Evolutionary conservation across 352 stramenopile species (phyloP).

Genomic region (Lagenidium sp.): DNA sequence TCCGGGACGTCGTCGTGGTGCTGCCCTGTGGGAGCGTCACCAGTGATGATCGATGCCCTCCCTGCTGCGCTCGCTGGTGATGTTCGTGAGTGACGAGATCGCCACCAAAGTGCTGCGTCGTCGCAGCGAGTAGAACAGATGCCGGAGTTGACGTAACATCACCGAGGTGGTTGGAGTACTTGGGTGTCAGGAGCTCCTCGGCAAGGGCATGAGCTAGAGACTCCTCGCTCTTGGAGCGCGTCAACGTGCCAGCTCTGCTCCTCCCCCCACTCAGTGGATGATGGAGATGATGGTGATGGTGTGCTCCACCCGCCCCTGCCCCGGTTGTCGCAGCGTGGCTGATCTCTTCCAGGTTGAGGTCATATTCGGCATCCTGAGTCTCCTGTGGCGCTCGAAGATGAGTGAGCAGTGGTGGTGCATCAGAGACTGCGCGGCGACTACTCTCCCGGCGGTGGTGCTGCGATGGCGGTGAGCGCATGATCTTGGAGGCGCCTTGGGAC

Average conservation of each 20-base stretch:
- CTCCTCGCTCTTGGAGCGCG: conserved; percentile 66
- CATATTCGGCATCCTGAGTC: conserved; percentile 59
- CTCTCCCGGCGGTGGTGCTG: not conserved
- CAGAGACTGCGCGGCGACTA: conserved; percentile 14
- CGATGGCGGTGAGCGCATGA: conserved; percentile 6
- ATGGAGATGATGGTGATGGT: conserved; percentile 11
- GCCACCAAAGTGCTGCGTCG: conserved; percentile 79
- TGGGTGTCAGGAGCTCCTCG: conserved; percentile 22
- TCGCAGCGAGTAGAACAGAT: conserved; percentile 66
- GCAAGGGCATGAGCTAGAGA: conserved; percentile 22
- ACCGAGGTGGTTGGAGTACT: conserved; percentile 68
- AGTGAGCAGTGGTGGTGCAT: conserved; percentile 19
- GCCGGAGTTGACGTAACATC: conserved; percentile 35
- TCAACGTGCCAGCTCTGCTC: conserved; percentile 43
- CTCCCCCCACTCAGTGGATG: conserved; percentile 13
- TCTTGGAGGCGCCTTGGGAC: conserved; percentile 17
- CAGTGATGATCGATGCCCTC: conserved; percentile 63
- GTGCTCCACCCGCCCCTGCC: conserved; percentile 14
- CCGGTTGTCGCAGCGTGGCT: not conserved
- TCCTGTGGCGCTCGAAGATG: conserved; percentile 38
- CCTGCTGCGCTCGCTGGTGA: conserved; percentile 50
- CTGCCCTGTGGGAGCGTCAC: conserved; percentile 22
- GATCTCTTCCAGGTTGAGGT: conserved; percentile 31
- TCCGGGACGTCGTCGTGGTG: conserved; percentile 26
- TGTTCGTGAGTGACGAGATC: conserved; percentile 79